Evolutionary conservation across 2,329 filamentous ascomycete species (phyloP), one percentile per base, ranked within the genome.

Genomic region (Kalaharituber pfeilii): DNA sequence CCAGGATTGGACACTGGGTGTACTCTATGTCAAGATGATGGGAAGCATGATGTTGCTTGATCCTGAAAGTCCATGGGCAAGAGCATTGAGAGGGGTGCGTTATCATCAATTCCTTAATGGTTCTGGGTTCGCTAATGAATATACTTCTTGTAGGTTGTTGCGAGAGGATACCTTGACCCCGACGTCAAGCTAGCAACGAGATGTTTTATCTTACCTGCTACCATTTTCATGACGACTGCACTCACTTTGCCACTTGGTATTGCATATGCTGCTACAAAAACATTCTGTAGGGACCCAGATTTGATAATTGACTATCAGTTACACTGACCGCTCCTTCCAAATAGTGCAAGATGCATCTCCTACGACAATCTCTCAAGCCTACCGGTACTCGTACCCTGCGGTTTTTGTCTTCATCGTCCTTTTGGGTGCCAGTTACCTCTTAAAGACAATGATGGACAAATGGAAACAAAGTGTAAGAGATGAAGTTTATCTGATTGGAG

Each of bases 401-500:
- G 68, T 70, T 25, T 68, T 73, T 53, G 65, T 71, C 1, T 53
- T 64, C 44, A 66, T 67, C 55, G 51, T 70, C 29, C 58, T 69
- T 28, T 60, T 65, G 5, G 55, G 55, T n/a, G 58, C 57, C 7
- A 52, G 55, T 8, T 63, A 61, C 49, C 60, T 59, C 30, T 44
- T 65, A 30, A 62, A 62, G 52, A 69, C 75, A 47, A 75, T 86
- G 52, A 75, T 91, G 51, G 76, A 77, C 49, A 72, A 78, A 20
- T 96, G 89, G 88, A 79, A 84, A 63, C 74, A 80, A 55, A 78
- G 82, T 55, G 86, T 98, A 49, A 75, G 86, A 36, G 93, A 98
- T 67, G 93, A 98, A 69, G 88, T 94, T 0, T 98, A 98, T 67
- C 72, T 98, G 45, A 91, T 96, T 65, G 91, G 91, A 1, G 89